These are phyloP conservation scores for Arxiozyma slooffiae DNA, from an alignment of 1,139 yeast genomes.

Conservation along the genomic window DNA sequence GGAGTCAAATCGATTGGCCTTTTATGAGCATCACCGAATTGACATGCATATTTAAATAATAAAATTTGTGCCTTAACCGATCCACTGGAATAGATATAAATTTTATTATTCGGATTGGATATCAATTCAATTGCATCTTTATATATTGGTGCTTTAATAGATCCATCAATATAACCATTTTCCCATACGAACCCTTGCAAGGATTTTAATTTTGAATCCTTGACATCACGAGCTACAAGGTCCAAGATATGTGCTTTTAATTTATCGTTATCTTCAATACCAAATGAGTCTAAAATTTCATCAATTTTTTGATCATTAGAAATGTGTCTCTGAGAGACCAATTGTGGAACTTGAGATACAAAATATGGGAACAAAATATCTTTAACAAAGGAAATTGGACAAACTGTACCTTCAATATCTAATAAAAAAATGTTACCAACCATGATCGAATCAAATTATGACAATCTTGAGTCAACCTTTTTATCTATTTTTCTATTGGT, in stretches of 20 bases:
- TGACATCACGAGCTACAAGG: constrained; percentile 58
- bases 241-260: constrained; percentile 38
- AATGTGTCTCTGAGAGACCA: neutral
- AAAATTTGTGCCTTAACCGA: constrained; percentile 77
- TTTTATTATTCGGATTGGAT: constrained; percentile 26
- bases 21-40: constrained; percentile 15
- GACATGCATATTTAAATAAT: constrained; percentile 36
- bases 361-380: constrained; percentile 51
- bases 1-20: constrained; percentile 41
- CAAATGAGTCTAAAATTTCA: constrained; percentile 16
- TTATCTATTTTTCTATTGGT: neutral
- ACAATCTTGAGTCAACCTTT: neutral
- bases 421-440: constrained; percentile 24
- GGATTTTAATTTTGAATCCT: constrained; percentile 66
- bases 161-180: constrained; percentile 64
- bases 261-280: constrained; percentile 8
- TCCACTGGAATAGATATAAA: constrained; percentile 87
- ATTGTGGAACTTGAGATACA: constrained; percentile 14
- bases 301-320: constrained; percentile 8
- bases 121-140: constrained; percentile 60
- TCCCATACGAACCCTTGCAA: constrained; percentile 83
- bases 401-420: constrained; percentile 88
- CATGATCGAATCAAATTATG: neutral
- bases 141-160: constrained; percentile 67
- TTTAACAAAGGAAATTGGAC: constrained; percentile 82